Conservation (phyloP, 2,329 filamentous ascomycete species). For the Fusarium buxicola region DNA sequence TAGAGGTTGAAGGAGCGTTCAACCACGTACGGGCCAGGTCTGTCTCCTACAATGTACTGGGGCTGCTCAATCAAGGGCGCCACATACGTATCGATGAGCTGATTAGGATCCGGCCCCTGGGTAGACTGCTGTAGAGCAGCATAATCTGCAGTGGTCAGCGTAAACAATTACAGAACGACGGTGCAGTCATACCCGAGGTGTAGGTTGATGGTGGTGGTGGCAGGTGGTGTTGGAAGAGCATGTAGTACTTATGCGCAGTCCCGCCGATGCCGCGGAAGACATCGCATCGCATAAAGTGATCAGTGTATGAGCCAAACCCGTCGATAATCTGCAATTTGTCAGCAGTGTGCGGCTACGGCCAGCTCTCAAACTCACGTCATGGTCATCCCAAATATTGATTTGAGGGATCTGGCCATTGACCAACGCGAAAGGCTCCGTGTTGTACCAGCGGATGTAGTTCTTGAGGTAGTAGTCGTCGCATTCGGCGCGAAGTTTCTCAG, state of each 20-base stretch:
- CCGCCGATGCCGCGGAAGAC: constrained; percentile 94
- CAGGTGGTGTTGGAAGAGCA: constrained; percentile 96
- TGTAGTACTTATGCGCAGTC: constrained; percentile 96
- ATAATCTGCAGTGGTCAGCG: constrained; percentile 40
- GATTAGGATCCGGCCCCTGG: constrained; percentile 73
- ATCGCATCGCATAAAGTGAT: constrained; percentile 91
- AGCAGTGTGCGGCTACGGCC: constrained; percentile 4
- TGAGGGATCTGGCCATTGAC: constrained; percentile 94
- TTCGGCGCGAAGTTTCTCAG: constrained; percentile 80
- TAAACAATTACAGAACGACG: neutral
- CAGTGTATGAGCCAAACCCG: constrained; percentile 92
- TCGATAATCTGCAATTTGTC: constrained; percentile 78
- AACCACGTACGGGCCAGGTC: constrained; percentile 87
- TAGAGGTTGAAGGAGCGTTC: constrained; percentile 90
- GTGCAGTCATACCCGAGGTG: constrained; percentile 58
- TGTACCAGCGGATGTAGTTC: constrained; percentile 88
- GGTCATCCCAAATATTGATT: constrained; percentile 98
- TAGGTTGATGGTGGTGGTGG: constrained; percentile 87
- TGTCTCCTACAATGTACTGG: constrained; percentile 82
- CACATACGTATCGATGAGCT: constrained; percentile 82
- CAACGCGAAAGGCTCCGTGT: constrained; percentile 83
- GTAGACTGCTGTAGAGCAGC: constrained; percentile 48
- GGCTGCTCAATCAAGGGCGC: constrained; percentile 65
- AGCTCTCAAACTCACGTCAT: constrained; percentile 69
- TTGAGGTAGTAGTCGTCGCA: constrained; percentile 93